phyloP scores from a whole-genome alignment of 257 asterid genomes.

The Capsicum baccatum region DNA sequence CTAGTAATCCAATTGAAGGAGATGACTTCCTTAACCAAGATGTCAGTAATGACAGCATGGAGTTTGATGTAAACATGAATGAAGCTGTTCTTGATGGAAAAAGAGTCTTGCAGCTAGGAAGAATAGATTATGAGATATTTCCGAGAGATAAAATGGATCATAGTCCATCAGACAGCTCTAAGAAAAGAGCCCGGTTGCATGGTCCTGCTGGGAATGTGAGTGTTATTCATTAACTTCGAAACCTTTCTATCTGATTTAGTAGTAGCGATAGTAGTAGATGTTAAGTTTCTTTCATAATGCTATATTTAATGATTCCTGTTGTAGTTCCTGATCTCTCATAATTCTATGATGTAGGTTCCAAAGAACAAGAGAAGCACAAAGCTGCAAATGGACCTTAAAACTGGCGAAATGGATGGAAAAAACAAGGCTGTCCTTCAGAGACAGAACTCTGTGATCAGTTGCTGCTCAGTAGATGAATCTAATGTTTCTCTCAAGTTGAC shows the following conservation, averaged over 20 bases:
- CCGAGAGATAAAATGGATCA: constrained; percentile 33
- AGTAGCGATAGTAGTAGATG: background rate
- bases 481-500: constrained; percentile 49
- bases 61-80: constrained; percentile 33
- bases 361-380: constrained; percentile 40
- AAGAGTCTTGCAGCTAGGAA: constrained; percentile 17
- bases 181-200: constrained; percentile 51
- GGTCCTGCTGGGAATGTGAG: constrained; percentile 29
- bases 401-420: constrained; percentile 20
- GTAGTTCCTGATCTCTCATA: background rate
- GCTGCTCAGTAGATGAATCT: constrained; percentile 59
- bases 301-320: background rate
- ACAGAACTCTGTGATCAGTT: constrained; percentile 46
- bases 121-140: constrained; percentile 27
- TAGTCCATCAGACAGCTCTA: constrained; percentile 39
- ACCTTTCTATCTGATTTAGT: background rate
- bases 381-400: constrained; percentile 47
- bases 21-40: constrained; percentile 52
- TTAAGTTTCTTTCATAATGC: background rate
- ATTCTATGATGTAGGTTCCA: constrained; percentile 40
- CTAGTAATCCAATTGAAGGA: constrained; percentile 33
- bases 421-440: constrained; percentile 30
- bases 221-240: background rate
- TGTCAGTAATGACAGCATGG: constrained; percentile 43
- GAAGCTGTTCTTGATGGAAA: constrained; percentile 26